Evolutionary conservation across 2,329 filamentous ascomycete species (phyloP).

Genomic region (Epichloe aotearoae): DNA sequence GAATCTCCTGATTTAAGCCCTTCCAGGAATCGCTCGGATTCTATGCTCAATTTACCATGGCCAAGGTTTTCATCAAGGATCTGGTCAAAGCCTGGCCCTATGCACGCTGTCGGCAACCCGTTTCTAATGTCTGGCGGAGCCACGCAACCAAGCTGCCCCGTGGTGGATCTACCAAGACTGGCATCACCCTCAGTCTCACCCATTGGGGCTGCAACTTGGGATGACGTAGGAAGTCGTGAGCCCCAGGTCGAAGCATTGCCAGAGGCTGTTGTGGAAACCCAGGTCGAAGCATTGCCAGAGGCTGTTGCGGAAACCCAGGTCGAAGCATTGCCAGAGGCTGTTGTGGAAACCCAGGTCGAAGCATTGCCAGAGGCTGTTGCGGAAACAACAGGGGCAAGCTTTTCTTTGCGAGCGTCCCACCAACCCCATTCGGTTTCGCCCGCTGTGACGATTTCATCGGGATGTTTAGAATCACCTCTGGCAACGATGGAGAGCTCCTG

Average conservation of each 20-base stretch:
- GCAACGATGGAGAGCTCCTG: conserved; percentile 9
- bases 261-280: neutral
- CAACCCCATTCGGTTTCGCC: conserved; percentile 15
- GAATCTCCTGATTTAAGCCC: neutral
- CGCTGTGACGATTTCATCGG: conserved; percentile 11
- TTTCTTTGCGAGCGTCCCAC: conserved; percentile 9
- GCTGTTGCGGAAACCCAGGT: neutral
- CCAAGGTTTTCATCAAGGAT: conserved; percentile 3
- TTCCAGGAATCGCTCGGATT: conserved; percentile 8
- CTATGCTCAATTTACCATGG: conserved; percentile 1
- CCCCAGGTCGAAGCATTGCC: neutral
- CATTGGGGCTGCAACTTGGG: neutral
- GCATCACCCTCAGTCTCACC: too few relatives aligned
- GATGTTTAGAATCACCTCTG: conserved; percentile 9
- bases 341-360: neutral
- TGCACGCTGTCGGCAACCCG: conserved; percentile 4
- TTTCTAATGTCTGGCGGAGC: neutral
- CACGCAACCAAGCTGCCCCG: neutral
- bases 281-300: neutral
- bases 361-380: neutral
- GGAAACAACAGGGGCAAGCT: neutral
- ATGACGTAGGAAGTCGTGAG: neutral
- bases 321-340: neutral
- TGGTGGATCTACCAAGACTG: too few relatives aligned
- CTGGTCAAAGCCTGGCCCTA: conserved; percentile 4